Conservation (phyloP, 2,329 filamentous ascomycete genomes). For the Fusarium longipes region DNA sequence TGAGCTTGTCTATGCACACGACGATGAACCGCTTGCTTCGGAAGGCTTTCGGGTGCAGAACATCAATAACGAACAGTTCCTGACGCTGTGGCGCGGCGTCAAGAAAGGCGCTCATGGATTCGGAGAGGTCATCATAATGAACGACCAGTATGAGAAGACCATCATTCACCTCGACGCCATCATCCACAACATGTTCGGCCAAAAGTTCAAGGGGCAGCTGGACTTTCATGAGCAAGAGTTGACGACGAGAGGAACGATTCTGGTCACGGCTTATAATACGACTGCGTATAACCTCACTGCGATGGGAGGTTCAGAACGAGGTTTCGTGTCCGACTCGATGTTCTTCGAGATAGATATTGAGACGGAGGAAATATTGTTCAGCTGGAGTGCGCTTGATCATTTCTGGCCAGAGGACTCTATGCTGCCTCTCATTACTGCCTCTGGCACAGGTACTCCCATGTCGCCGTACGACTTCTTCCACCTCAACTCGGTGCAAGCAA, state of each 20-base stretch:
- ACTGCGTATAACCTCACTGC: constrained; percentile 32
- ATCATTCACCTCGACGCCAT: constrained; percentile 18
- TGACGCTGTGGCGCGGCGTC: constrained; percentile 48
- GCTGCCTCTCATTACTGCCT: constrained; percentile 13
- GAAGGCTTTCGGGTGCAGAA: constrained; percentile 46
- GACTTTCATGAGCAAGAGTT: constrained; percentile 44
- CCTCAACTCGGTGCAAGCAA: constrained; percentile 41
- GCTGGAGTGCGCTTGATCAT: constrained; percentile 55
- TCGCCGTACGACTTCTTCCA: constrained; percentile 44
- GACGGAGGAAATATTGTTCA: constrained; percentile 54
- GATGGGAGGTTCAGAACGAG: constrained; percentile 31
- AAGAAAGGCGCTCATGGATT: constrained; percentile 47
- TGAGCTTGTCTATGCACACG: constrained; percentile 47
- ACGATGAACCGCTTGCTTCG: constrained; percentile 26
- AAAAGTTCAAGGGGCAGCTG: constrained; percentile 10
- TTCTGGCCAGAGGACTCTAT: constrained; percentile 32
- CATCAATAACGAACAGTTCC: constrained; percentile 46
- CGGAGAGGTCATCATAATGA: constrained; percentile 48
- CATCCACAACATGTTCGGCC: constrained; percentile 2
- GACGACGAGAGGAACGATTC: constrained; percentile 37
- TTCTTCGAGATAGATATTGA: constrained; percentile 57
- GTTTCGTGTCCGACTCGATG: constrained; percentile 47
- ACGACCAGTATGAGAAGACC: constrained; percentile 45
- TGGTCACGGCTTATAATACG: constrained; percentile 44
- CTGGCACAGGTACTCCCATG: constrained; percentile 21